Conservation (phyloP, 139 green algal genomes). For the Pleodorina starrii region DNA sequence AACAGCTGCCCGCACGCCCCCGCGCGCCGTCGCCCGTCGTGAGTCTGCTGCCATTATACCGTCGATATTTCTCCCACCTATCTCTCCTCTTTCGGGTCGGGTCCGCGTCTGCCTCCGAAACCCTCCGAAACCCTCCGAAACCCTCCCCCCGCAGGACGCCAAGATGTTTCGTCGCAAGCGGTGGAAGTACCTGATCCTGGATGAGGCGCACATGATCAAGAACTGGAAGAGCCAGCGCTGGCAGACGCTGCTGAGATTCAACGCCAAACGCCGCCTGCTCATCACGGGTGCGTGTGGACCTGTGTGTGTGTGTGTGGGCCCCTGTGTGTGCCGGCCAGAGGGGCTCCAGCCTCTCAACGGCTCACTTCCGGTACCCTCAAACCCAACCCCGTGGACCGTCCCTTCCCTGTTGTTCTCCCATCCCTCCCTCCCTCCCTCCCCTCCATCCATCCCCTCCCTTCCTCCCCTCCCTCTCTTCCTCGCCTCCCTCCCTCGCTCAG, state of each 20-base stretch:
- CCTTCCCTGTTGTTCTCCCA: no score
- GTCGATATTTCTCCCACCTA: background rate
- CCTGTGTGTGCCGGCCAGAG: no score
- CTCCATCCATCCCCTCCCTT: no score
- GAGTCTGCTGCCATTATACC: no score
- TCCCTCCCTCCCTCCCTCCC: no score
- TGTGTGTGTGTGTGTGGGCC: background rate
- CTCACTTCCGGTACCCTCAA: no score
- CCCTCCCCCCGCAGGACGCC: constrained; percentile 77
- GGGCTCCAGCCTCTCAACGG: no score
- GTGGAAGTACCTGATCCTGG: constrained; percentile 98
- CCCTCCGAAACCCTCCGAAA: no score
- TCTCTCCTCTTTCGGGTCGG: background rate
- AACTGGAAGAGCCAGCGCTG: constrained; percentile 98
- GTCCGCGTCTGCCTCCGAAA: no score
- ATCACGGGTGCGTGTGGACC: constrained; percentile 83
- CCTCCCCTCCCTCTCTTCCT: no score
- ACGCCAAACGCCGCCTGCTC: constrained; percentile 93
- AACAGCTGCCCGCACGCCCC: background rate
- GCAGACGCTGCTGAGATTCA: constrained; percentile 98
- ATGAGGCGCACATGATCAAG: constrained; percentile 99
- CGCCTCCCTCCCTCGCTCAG: constrained; percentile 23
- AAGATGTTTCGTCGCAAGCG: constrained; percentile 97
- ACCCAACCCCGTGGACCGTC: no score
- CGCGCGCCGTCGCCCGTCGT: background rate